A percentile compares a stretch with the other conserved stretches of the same genome.
Conservation (phyloP, 371 early-diverging fungal species). For the Haplosporangium sp. region DNA sequence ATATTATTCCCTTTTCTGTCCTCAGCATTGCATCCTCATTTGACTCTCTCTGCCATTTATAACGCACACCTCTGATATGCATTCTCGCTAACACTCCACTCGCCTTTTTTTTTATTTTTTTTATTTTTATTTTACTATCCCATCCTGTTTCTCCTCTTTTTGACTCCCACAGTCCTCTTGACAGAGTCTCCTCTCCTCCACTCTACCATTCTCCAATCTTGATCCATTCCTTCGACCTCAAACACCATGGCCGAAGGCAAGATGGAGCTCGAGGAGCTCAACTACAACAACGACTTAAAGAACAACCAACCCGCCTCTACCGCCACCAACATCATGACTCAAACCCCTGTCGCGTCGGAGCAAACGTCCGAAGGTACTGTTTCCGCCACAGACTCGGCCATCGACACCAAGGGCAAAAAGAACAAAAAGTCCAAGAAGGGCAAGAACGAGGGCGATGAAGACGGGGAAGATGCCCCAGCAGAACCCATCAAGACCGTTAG, state of each 20-base stretch:
- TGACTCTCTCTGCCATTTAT: too few species aligned
- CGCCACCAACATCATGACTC: not conserved
- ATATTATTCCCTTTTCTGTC: too few species aligned
- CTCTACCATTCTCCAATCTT: not conserved
- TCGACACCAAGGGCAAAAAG: slow-evolving; percentile 29
- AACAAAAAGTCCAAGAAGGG: slow-evolving; percentile 20
- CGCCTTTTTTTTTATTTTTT: not conserved
- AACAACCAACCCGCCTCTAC: slow-evolving; percentile 1
- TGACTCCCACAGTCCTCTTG: not conserved
- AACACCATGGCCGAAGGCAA: slow-evolving; percentile 46
- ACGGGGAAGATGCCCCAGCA: slow-evolving; percentile 3
- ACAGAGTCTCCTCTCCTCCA: not conserved
- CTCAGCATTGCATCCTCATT: too few species aligned
- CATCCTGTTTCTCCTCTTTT: not conserved
- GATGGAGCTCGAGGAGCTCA: slow-evolving; percentile 51
- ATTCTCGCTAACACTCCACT: not conserved
- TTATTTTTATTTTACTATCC: too few species aligned
- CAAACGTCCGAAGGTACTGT: slow-evolving; percentile 5
- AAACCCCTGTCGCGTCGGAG: not conserved
- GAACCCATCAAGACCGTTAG: slow-evolving; percentile 50
- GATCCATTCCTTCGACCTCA: too few species aligned
- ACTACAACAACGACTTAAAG: slow-evolving; percentile 10
- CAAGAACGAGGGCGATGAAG: slow-evolving; percentile 48
- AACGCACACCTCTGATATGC: not conserved
- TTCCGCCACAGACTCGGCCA: slow-evolving; percentile 16